Percentiles rank a stretch among this genome's conserved stretches.
phyloP scores from a whole-genome alignment of 345 rosid species.

The Corchorus olitorius region DNA sequence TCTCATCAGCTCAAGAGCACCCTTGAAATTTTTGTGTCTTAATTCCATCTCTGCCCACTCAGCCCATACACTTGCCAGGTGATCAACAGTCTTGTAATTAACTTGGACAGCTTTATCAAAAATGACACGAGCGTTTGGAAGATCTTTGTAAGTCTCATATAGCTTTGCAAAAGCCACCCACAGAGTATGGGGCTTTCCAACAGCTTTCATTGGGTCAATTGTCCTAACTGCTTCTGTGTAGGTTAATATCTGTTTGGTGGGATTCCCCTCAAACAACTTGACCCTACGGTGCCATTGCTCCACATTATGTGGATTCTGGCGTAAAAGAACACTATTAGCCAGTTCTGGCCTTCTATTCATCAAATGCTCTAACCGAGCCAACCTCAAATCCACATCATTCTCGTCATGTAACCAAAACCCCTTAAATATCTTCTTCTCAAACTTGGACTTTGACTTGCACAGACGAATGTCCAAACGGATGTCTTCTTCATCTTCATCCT shows the following conservation, averaged over 20 bases:
- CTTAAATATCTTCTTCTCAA: constrained; percentile 75
- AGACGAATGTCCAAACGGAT: constrained; percentile 58
- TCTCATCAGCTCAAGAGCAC: constrained; percentile 87
- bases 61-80: constrained; percentile 93
- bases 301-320: constrained; percentile 98
- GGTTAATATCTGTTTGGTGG: constrained; percentile 86
- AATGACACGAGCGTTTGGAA: constrained; percentile 86
- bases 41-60: constrained; percentile 99
- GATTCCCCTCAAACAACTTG: constrained; percentile 84
- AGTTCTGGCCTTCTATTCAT: constrained; percentile 88
- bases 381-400: constrained; percentile 79
- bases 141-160: constrained; percentile 81
- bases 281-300: constrained; percentile 98
- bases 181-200: constrained; percentile 93
- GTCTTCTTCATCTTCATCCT: constrained; percentile 69
- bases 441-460: constrained; percentile 46
- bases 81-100: constrained; percentile 84
- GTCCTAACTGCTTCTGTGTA: constrained; percentile 97
- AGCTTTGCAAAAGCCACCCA: constrained; percentile 95
- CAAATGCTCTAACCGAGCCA: constrained; percentile 78
- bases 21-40: constrained; percentile 80
- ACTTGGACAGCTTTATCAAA: constrained; percentile 97
- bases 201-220: constrained; percentile 93
- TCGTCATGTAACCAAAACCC: constrained; percentile 92
- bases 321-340: constrained; percentile 88